Conservation (phyloP, 306 rosid species). For the Cucurbita moschata region DNA sequence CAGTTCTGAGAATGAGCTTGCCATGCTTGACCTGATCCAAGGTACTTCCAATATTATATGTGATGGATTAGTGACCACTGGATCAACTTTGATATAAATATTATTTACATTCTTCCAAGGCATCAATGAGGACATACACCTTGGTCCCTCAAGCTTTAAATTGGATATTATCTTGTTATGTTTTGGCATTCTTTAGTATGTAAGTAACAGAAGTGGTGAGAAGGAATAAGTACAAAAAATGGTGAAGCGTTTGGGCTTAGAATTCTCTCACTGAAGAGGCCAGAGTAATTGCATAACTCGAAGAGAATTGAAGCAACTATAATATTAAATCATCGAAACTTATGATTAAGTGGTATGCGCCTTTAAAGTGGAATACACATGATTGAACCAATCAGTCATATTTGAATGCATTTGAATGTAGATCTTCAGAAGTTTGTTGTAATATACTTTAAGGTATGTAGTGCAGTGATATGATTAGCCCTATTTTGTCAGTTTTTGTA, state of each 20-base stretch:
- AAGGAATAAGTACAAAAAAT: neutral
- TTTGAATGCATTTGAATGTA: neutral
- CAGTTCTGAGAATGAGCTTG: constrained; percentile 92
- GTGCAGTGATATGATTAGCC: neutral
- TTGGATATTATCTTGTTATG: neutral
- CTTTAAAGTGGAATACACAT: neutral
- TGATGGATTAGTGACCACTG: neutral
- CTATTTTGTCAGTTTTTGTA: constrained; percentile 65
- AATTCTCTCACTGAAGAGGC: neutral
- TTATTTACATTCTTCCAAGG: neutral
- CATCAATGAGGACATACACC: neutral
- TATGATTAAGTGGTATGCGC: neutral
- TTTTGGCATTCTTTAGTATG: neutral
- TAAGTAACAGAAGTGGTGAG: neutral
- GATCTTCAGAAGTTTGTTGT: neutral
- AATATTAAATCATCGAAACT: no score
- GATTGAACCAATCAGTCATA: no score
- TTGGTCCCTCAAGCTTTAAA: neutral
- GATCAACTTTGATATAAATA: neutral
- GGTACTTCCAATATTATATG: constrained; percentile 24
- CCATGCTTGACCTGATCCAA: constrained; percentile 93
- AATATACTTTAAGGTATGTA: neutral
- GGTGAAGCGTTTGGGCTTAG: neutral
- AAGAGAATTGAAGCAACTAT: neutral
- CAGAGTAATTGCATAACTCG: neutral